Base-by-base conservation (phyloP, 345 rosid genomes). In the Angophora floribunda region DNA sequence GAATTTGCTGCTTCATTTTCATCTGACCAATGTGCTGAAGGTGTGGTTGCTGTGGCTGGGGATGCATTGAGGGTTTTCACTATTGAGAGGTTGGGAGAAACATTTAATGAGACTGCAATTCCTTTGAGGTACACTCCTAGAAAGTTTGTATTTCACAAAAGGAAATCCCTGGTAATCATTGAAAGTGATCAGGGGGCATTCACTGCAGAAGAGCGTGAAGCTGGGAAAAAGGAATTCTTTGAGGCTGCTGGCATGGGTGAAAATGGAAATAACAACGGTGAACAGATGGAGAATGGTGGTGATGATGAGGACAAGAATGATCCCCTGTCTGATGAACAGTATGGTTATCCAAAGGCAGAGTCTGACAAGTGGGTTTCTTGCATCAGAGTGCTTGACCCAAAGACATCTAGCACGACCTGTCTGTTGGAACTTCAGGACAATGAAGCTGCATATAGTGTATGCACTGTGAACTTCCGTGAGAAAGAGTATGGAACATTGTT, bases 111-210 rank as follows among this genome's bases (percentile, higher is more conserved):
- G 90, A 97, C 97, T 53, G 94, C 95, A 59, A 93, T 97, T 87
- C 99, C 99, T 86, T 93, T 98, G 86, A 95, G 99, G 89, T 98
- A 98, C 91, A 97, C 99, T 44, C 99, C 99, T 7, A 95, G 99
- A 88, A 98, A 95, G 93, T 97, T 98, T 93, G 97, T 95, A 87
- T 89, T 96, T 89, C 99, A 96, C 89, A 96, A 95, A 91, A 79
- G 92, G 92, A 98, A 97, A 90, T 89, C 95, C 90, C 88, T 98
- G 91, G 95, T 98, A 85, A 94, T 98, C 82, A 93, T 98, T 49
- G 99, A 98, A 94, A 96, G 97, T 89, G 99, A 98, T 95, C 99
- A 97, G 91, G 99, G 99, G 85, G 97, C 99, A 75, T 94, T 94
- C 90, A 93, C 95, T 14, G 99, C 99, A 82, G 99, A 97, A 93